Conservation (phyloP, 305 asterid genomes). For the Fraxinus floribunda region DNA sequence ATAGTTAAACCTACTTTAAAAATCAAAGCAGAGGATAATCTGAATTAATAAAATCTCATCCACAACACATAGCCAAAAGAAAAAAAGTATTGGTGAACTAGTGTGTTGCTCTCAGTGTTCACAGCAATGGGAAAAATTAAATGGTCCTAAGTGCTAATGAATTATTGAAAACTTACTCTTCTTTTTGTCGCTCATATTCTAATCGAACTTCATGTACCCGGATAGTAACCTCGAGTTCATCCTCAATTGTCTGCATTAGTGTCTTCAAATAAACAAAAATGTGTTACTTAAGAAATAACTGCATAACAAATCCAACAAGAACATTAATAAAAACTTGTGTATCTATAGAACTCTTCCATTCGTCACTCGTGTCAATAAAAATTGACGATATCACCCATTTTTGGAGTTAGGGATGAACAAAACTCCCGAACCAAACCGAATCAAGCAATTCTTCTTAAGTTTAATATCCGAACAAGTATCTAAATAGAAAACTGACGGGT, state of each 20-base stretch:
- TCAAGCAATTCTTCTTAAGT: too few relatives aligned
- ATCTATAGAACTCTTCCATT: not conserved
- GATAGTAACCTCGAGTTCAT: constrained; percentile 91
- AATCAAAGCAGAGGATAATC: not conserved
- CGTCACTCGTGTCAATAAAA: not conserved
- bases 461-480: too few relatives aligned
- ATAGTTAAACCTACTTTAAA: not conserved
- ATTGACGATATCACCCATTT: not conserved
- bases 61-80: not conserved
- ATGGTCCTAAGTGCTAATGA: constrained; percentile 6
- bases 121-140: not conserved
- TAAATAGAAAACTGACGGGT: too few relatives aligned
- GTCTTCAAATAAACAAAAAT: constrained; percentile 48
- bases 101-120: not conserved
- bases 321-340: not conserved
- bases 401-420: not conserved
- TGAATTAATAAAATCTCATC: not conserved
- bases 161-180: constrained; percentile 61
- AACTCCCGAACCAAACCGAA: too few relatives aligned
- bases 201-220: constrained; percentile 93
- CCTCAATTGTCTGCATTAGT: constrained; percentile 76
- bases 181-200: constrained; percentile 85
- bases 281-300: constrained; percentile 13
- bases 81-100: not conserved
- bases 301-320: not conserved